Evolutionary conservation across 2,329 filamentous ascomycete genomes (phyloP), one percentile per base, ranked within the genome.

Genomic region (Coniochaeta sp.): DNA sequence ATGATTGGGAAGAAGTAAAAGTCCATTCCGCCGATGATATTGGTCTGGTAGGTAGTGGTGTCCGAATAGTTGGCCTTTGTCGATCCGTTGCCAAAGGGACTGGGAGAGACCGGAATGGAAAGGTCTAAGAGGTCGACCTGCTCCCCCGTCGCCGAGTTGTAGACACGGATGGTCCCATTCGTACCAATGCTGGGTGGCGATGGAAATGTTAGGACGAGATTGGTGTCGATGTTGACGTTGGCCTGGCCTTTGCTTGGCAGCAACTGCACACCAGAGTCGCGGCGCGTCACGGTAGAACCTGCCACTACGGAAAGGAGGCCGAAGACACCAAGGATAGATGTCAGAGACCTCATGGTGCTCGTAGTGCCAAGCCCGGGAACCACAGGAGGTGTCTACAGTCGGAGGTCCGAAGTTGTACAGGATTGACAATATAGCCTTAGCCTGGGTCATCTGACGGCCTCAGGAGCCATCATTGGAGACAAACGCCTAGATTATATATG

Each of bases 1-100:
- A 61, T 59, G 50, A 61, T 61, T 47, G 57, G 60, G 57, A 57
- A 61, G 60, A 47, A 61, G 57, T 61, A 61, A 26, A 61, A 61
- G 57, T 61, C 60, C 60, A 61, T 61, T 44, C 60, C 60, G 36
- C 60, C 60, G 36, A 61, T 59, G 36, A 61, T 61, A 40, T 61
- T 61, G 50, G 60, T 61, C 50, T 61, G 60, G 38, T 61, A 61
- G 19, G 36, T 47, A 7, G 60, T 59, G 19, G 28, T 54, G 57
- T 61, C 60, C 12, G 47, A 26, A 38, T 56, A 57, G 52, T 59
- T 59, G 22, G 60, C 60, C 24, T 58, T 61, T 14, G 60, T 61
- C 26, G 60, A 61, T 6, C 60, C 60, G 33, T 61, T 61, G 40
- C 60, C 60, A 38, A 31, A 61, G 8, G 60, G 60, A 22, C 60